phyloP scores from a whole-genome alignment of 352 stramenopile genomes.

The Halophytophthora polymorphica region DNA sequence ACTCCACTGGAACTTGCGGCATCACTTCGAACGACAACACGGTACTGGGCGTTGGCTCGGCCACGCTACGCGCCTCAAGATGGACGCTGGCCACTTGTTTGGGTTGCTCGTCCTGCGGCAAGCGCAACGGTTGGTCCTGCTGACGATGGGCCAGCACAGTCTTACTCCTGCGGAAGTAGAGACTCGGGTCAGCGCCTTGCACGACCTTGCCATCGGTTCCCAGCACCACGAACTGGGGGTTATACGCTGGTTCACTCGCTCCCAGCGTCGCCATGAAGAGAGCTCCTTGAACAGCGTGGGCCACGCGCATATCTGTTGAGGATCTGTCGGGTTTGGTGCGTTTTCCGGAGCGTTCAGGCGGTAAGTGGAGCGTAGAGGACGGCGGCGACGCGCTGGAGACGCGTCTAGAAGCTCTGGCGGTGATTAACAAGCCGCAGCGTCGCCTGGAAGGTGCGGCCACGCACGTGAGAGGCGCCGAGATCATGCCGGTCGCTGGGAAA shows the following conservation, averaged over 20 bases:
- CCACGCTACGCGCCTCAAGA: not conserved
- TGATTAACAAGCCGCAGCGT: no score
- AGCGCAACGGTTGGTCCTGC: slow-evolving; percentile 6
- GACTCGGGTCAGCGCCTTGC: slow-evolving; percentile 22
- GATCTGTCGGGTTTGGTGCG: not conserved
- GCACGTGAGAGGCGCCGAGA: no score
- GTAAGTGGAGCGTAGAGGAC: no score
- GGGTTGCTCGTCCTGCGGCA: not conserved
- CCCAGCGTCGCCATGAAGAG: slow-evolving; percentile 6
- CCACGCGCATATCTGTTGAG: slow-evolving; percentile 1
- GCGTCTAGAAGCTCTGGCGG: no score
- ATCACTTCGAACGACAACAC: not conserved
- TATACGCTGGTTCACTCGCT: slow-evolving; percentile 9
- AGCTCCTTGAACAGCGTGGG: slow-evolving; percentile 10
- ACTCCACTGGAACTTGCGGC: not conserved
- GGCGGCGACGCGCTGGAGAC: no score
- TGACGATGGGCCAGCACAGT: slow-evolving; percentile 1
- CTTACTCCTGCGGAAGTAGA: slow-evolving; percentile 24
- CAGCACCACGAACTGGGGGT: slow-evolving; percentile 34
- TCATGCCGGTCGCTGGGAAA: no score
- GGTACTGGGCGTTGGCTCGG: no score
- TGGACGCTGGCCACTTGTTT: not conserved
- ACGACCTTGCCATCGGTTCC: slow-evolving; percentile 32
- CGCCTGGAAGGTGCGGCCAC: no score
- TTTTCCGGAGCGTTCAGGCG: not conserved